Conservation (phyloP, 768 basidiomycete genomes). For the Pisolithus sp. region DNA sequence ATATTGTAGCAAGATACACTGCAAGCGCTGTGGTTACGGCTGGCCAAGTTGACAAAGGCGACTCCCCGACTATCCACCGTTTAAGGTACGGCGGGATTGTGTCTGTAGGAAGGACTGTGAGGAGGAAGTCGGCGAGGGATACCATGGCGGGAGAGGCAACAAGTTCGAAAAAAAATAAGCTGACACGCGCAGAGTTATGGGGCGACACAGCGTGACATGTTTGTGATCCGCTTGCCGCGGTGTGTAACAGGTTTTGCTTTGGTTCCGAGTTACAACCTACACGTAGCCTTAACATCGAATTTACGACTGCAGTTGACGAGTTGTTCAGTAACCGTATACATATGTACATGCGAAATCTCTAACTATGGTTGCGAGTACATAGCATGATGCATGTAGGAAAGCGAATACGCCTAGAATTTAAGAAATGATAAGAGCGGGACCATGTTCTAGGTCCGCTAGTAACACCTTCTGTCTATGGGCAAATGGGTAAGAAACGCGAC, state of each 20-base stretch:
- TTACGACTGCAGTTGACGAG: too few relatives aligned
- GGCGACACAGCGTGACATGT: conserved; percentile 26
- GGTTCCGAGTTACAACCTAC: too few relatives aligned
- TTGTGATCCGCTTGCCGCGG: background rate
- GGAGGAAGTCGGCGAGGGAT: conserved; percentile 67
- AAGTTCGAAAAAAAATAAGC: conserved; percentile 7
- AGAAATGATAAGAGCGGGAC: conserved; percentile 52
- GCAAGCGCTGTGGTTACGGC: conserved; percentile 65
- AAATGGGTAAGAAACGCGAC: conserved; percentile 3
- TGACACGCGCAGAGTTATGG: conserved; percentile 21
- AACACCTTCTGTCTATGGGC: conserved; percentile 40
- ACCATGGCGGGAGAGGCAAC: conserved; percentile 44
- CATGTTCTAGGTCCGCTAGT: conserved; percentile 45
- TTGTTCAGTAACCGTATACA: background rate
- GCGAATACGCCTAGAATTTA: conserved; percentile 21
- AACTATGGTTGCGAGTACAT: background rate
- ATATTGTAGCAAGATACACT: conserved; percentile 84
- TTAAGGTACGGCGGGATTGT: conserved; percentile 29
- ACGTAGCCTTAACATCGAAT: too few relatives aligned
- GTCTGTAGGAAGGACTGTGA: conserved; percentile 49
- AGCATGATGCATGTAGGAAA: background rate
- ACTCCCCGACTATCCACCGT: conserved; percentile 49
- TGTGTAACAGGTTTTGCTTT: too few relatives aligned
- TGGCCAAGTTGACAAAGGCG: conserved; percentile 55
- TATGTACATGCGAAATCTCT: background rate